Conservation (phyloP, 805 yeast genomes). For the Candida cerambycidarum region DNA sequence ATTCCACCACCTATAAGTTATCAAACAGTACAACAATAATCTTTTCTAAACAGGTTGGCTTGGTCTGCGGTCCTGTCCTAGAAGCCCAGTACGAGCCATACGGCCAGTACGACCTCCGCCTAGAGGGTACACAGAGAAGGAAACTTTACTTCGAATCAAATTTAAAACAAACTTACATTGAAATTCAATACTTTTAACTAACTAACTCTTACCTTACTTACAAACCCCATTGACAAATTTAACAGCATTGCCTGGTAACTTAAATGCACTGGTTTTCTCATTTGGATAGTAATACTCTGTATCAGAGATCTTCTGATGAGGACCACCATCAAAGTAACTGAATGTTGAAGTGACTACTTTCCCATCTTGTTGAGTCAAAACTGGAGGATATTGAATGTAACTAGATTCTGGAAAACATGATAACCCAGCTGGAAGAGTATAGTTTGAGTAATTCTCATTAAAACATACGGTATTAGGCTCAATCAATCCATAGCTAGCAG, state of each 20-base stretch:
- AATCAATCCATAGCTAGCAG: conserved; percentile 9
- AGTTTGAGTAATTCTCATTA: conserved; percentile 11
- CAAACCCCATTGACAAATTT: conserved; percentile 1
- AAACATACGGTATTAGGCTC: not conserved
- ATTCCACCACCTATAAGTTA: too few species aligned
- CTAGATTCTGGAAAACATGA: conserved; percentile 6
- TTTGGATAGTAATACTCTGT: not conserved
- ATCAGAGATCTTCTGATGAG: not conserved
- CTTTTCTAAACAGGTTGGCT: too few species aligned
- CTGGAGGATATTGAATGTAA: conserved; percentile 12
- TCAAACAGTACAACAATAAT: too few species aligned
- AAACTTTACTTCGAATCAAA: too few species aligned
- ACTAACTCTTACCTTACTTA: too few species aligned
- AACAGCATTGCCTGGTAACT: not conserved
- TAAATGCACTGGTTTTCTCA: not conserved
- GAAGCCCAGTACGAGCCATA: too few species aligned
- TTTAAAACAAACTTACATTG: too few species aligned
- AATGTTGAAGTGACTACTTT: not conserved
- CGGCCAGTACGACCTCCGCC: too few species aligned
- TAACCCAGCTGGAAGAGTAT: not conserved
- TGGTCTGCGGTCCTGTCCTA: too few species aligned
- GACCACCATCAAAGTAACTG: not conserved
- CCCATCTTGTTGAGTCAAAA: not conserved
- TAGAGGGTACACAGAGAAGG: too few species aligned
- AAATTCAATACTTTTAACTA: too few species aligned